Conservation (phyloP, 495 filamentous ascomycete species). For the Podospora sp. region DNA sequence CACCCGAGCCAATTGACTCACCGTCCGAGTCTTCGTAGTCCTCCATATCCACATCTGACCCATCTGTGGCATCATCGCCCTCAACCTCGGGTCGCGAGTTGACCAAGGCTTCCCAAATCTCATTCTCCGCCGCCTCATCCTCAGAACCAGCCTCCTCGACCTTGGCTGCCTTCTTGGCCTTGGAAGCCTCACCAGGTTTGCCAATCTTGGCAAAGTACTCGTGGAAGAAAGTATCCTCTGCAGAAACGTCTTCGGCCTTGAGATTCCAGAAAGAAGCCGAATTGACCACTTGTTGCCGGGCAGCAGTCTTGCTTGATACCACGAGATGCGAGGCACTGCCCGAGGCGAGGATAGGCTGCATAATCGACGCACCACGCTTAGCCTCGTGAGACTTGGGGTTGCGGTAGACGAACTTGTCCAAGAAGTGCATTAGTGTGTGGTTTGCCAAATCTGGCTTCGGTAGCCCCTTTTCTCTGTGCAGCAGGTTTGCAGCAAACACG, state of each 20-base stretch:
- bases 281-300: conserved; percentile 65
- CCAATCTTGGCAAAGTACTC: conserved; percentile 85
- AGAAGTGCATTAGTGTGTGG: conserved; percentile 90
- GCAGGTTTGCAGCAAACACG: conserved; percentile 73
- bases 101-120: conserved; percentile 94
- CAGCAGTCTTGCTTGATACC: conserved; percentile 55
- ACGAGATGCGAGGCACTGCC: conserved; percentile 65
- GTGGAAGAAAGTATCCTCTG: conserved; percentile 97
- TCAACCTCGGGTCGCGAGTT: conserved; percentile 59
- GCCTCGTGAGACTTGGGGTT: conserved; percentile 72
- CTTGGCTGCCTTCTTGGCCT: conserved; percentile 54
- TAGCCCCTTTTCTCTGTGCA: conserved; percentile 66
- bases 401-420: conserved; percentile 95
- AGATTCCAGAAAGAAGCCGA: conserved; percentile 89
- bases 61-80: conserved; percentile 54
- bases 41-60: conserved; percentile 55
- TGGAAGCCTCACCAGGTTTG: conserved; percentile 60
- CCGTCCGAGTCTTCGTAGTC: conserved; percentile 49
- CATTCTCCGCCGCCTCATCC: conserved; percentile 63
- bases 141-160: conserved; percentile 45
- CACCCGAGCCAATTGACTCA: conserved; percentile 45
- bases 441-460: conserved; percentile 85
- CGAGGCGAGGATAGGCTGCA: conserved; percentile 83
- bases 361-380: conserved; percentile 79
- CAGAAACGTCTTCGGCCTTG: conserved; percentile 79